Base-by-base conservation (phyloP, 345 rosid species). In the Microcos paniculata region DNA sequence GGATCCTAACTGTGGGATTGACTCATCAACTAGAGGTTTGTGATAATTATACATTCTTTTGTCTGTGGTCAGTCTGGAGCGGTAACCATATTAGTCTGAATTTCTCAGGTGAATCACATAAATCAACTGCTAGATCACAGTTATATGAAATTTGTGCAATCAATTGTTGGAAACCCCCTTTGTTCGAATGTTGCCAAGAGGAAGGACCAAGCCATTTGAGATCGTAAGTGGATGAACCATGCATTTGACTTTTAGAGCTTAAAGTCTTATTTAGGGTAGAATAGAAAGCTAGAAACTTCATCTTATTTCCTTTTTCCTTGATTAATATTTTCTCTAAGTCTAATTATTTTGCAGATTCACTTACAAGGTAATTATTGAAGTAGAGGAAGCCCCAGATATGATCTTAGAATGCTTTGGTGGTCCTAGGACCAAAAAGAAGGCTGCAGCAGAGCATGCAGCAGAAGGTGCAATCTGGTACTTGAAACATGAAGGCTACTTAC, bases 401-500 rank as follows among this genome's bases (percentile, higher is more conserved):
- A 71, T 77, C 24, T 51, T 94, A 81, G 92, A 88, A 72, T 91
- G 96, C 82, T 78, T 73, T 35, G 90, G 92, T 23, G 79, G 74
- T 3, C 76, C 90, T 74, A 80, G 49, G 62, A 48, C 79, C 5
- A 90, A 81, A n/a, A 94, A 92, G 90, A 94, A 87, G 83, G 87
- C 85, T 61, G 95, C 97, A 1, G 92, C 97, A 4, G 97, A 94
- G 82, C 75, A 84, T 28, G 97, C 98, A 15, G 98, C 97, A 8
- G 85, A 90, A 84, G 97, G 86, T 19, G 92, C 92, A 16, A 58
- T 94, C 16, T 90, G 97, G 97, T 92, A 83, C 83, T 79, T 92
- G 77, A 76, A 83, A 70, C 83, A 79, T 23, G 72, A 70, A 67
- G 92, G 94, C 1, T 85, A 88, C 79, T 65, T 85, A 56, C 62